Evolutionary conservation across 2,329 filamentous ascomycete genomes (phyloP).

Genomic region (Zymoseptoria passerinii): DNA sequence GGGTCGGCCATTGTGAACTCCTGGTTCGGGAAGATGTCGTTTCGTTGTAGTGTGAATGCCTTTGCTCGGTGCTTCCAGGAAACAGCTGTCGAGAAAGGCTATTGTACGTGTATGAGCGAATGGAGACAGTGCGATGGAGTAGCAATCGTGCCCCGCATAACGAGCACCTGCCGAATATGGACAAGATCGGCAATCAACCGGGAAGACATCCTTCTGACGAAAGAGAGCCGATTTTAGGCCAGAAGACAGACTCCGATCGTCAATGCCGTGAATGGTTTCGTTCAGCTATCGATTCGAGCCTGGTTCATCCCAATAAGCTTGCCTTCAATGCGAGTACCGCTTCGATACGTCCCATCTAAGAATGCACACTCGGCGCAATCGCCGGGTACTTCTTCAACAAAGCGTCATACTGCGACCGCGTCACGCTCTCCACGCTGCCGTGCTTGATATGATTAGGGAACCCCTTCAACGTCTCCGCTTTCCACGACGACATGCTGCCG

Average conservation of each 20-base stretch:
- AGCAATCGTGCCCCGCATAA: not conserved
- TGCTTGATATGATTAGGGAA: constrained; percentile 16
- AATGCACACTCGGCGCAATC: not conserved
- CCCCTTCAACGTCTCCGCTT: constrained; percentile 6
- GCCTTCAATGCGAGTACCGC: too few relatives aligned
- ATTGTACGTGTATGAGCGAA: not conserved
- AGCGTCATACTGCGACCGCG: constrained; percentile 11
- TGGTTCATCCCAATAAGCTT: too few relatives aligned
- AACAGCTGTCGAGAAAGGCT: too few relatives aligned
- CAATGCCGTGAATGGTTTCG: not conserved
- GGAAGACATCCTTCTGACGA: not conserved
- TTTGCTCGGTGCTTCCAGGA: too few relatives aligned
- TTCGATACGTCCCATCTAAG: not conserved
- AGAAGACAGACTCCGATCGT: not conserved
- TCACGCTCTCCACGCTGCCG: constrained; percentile 10
- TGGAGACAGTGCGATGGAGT: not conserved
- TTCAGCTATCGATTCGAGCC: not conserved
- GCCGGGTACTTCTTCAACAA: constrained; percentile 7
- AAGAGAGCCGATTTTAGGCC: not conserved
- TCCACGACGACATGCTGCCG: constrained; percentile 13
- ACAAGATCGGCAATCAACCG: not conserved
- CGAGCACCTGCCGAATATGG: not conserved
- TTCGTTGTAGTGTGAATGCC: not conserved
- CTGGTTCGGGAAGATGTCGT: not conserved
- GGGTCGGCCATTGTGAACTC: not conserved